Percentiles rank a stretch among this genome's conserved stretches.
These are phyloP conservation scores for Penicillium sp. DNA, from an alignment of 2,329 filamentous ascomycete species.

Conservation along the genomic window DNA sequence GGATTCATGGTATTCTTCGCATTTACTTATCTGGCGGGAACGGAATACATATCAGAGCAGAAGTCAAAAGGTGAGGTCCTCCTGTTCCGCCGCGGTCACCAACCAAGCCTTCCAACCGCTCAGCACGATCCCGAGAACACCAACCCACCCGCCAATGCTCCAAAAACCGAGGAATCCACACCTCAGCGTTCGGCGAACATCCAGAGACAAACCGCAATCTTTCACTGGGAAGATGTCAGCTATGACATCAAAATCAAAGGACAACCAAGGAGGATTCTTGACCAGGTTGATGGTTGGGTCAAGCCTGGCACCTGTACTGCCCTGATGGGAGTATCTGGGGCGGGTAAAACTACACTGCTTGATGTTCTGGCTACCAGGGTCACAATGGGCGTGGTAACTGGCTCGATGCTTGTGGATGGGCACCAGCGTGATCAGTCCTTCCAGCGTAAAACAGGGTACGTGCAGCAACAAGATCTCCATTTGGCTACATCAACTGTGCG, in stretches of 20 bases:
- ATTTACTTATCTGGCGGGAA: constrained; percentile 31
- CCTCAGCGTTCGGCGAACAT: constrained; percentile 51
- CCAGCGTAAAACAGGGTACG: constrained; percentile 90
- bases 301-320: constrained; percentile 90
- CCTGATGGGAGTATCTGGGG: constrained; percentile 87
- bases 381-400: constrained; percentile 88
- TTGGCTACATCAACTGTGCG: constrained; percentile 83
- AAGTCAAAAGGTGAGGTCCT: constrained; percentile 37
- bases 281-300: constrained; percentile 90
- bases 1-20: constrained; percentile 68
- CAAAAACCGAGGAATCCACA: constrained; percentile 10
- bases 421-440: constrained; percentile 77
- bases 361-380: constrained; percentile 85
- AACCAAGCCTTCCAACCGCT: neutral
- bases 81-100: constrained; percentile 34
- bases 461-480: constrained; percentile 91
- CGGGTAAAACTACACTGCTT: constrained; percentile 91
- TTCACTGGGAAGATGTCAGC: constrained; percentile 85
- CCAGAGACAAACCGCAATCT: constrained; percentile 73
- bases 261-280: constrained; percentile 76
- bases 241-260: constrained; percentile 83
- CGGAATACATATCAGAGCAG: constrained; percentile 31
- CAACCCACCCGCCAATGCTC: neutral
- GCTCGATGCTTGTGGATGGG: constrained; percentile 85
- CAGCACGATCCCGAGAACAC: constrained; percentile 11